phyloP scores from a whole-genome alignment of 345 rosid genomes.

The Lumnitzera littorea region DNA sequence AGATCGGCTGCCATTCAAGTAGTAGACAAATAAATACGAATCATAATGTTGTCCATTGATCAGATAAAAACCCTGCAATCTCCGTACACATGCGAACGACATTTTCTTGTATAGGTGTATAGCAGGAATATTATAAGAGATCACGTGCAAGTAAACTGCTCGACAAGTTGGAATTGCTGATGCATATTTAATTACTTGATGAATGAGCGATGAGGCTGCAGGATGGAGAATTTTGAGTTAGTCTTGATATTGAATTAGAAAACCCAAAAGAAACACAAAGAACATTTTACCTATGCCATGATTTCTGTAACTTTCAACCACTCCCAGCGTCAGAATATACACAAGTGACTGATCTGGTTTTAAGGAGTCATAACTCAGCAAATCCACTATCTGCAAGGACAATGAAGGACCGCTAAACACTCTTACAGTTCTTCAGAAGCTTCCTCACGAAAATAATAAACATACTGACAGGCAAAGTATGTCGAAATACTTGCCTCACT shows the following conservation, averaged over 20 bases:
- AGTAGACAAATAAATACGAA: slow-evolving; percentile 78
- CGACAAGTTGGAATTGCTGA: slow-evolving; percentile 52
- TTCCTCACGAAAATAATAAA: background rate
- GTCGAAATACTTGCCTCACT: slow-evolving; percentile 62
- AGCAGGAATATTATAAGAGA: slow-evolving; percentile 83
- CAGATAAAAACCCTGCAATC: slow-evolving; percentile 65
- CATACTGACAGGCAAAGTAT: background rate
- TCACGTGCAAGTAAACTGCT: slow-evolving; percentile 92
- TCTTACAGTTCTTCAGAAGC: background rate
- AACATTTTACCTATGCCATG: slow-evolving; percentile 64
- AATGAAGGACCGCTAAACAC: background rate
- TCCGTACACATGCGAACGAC: slow-evolving; percentile 72
- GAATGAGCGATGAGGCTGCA: slow-evolving; percentile 72
- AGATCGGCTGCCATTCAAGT: slow-evolving; percentile 71
- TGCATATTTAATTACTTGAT: slow-evolving; percentile 74
- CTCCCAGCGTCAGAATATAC: slow-evolving; percentile 88
- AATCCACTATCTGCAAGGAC: slow-evolving; percentile 71
- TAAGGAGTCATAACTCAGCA: slow-evolving; percentile 57
- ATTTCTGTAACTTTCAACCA: slow-evolving; percentile 68
- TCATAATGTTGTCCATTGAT: slow-evolving; percentile 79
- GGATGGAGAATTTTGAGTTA: background rate
- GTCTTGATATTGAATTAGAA: background rate
- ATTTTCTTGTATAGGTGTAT: slow-evolving; percentile 79
- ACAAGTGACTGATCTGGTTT: slow-evolving; percentile 73
- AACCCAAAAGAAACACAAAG: slow-evolving; percentile 1